Conservation (phyloP, 2,329 filamentous ascomycete species). For the Cordyceps pruinosa region DNA sequence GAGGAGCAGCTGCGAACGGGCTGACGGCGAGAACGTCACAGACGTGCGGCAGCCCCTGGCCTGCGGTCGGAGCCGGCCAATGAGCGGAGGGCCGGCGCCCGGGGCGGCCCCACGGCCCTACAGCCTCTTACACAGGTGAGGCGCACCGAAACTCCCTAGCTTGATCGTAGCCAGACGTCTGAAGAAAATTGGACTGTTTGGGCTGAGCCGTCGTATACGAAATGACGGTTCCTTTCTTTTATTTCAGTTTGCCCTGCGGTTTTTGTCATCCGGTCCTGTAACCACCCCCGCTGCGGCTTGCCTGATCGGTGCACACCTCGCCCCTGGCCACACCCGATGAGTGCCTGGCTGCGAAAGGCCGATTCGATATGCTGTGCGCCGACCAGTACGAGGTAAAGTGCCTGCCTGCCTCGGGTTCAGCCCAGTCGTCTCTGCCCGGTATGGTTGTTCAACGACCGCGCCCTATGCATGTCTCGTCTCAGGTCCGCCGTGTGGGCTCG, state of each 20-base stretch:
- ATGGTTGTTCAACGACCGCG: neutral
- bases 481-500: neutral
- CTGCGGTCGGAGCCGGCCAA: neutral
- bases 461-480: conserved; percentile 3
- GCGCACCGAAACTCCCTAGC: neutral
- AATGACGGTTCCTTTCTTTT: neutral
- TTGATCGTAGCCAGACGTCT: neutral
- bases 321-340: neutral
- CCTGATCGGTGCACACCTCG: neutral
- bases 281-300: neutral
- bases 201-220: neutral
- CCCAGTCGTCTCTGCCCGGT: neutral
- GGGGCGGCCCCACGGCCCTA: neutral
- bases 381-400: no score
- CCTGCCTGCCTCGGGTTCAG: neutral
- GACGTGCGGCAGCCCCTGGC: conserved; percentile 10
- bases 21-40: conserved; percentile 5
- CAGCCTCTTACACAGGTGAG: conserved; percentile 11
- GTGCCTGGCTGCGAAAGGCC: no score
- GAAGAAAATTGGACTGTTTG: neutral
- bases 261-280: neutral
- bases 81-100: neutral
- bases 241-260: neutral
- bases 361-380: neutral
- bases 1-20: no score